These are phyloP conservation scores for Moelleriella libera DNA, from an alignment of 2,329 filamentous ascomycete genomes.

Conservation along the genomic window DNA sequence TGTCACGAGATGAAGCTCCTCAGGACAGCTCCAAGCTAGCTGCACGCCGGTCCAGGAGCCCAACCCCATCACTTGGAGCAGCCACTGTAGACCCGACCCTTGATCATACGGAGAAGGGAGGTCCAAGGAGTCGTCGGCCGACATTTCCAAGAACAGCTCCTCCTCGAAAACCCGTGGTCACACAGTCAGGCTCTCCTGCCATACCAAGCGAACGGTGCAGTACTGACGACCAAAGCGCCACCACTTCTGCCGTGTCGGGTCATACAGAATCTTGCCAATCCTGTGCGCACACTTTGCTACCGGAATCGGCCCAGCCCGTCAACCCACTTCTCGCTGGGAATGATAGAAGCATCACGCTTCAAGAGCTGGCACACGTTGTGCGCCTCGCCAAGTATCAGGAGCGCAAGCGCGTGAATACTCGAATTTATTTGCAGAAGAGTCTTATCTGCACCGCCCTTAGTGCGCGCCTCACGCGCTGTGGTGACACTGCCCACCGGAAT, in stretches of 20 bases:
- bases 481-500: constrained; percentile 60
- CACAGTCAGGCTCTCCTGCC: constrained; percentile 22
- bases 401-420: constrained; percentile 61
- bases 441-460: constrained; percentile 63
- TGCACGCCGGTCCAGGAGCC: too few relatives aligned
- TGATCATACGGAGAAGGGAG: too few relatives aligned
- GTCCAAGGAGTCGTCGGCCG: too few relatives aligned
- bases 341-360: constrained; percentile 53
- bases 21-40: too few relatives aligned
- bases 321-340: constrained; percentile 47
- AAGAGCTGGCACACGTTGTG: constrained; percentile 66
- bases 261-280: constrained; percentile 10
- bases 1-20: too few relatives aligned
- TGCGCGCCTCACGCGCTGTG: constrained; percentile 59
- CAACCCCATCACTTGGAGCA: too few relatives aligned
- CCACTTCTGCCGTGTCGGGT: constrained; percentile 5
- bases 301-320: constrained; percentile 52
- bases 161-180: constrained; percentile 34
- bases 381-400: constrained; percentile 69
- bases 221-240: constrained; percentile 12
- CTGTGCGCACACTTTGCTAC: constrained; percentile 40
- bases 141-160: constrained; percentile 10
- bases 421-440: constrained; percentile 59
- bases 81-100: too few relatives aligned
- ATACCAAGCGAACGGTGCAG: constrained; percentile 15